These are phyloP conservation scores for Komagataella phaffii DNA, from an alignment of 805 yeast genomes.

Conservation along the genomic window DNA sequence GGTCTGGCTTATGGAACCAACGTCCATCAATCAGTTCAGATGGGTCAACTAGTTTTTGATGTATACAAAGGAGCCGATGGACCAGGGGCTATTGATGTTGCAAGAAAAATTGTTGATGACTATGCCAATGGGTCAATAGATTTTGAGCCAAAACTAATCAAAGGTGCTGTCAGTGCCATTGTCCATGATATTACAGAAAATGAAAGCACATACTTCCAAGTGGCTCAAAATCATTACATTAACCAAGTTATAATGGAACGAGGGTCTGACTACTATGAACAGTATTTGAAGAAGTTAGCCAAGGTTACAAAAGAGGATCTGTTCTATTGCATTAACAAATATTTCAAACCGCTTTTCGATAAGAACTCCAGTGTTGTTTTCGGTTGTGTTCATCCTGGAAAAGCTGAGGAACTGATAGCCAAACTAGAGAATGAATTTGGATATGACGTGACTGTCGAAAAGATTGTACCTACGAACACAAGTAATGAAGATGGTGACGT, in stretches of 20 bases:
- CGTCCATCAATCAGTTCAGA: conserved; percentile 43
- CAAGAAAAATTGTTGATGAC: conserved; percentile 48
- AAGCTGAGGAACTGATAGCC: conserved; percentile 28
- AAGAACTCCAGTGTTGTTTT: conserved; percentile 44
- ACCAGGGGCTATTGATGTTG: conserved; percentile 42
- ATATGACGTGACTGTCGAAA: conserved; percentile 46
- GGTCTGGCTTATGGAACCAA: conserved; percentile 89
- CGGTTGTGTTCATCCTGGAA: conserved; percentile 61
- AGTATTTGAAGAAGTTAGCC: conserved; percentile 39
- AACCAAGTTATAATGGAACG: conserved; percentile 57
- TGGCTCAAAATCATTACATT: conserved; percentile 53
- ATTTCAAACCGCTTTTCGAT: conserved; percentile 55
- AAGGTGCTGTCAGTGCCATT: conserved; percentile 65
- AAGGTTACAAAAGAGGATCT: conserved; percentile 41
- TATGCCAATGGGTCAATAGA: conserved; percentile 36
- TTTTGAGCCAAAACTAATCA: conserved; percentile 47
- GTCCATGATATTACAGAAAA: conserved; percentile 58
- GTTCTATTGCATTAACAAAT: conserved; percentile 33
- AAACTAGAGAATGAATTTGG: conserved; percentile 37
- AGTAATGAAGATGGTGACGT: conserved; percentile 13
- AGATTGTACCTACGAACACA: conserved; percentile 17
- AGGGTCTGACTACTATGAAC: conserved; percentile 50
- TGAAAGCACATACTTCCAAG: conserved; percentile 50
- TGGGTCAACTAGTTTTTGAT: conserved; percentile 51
- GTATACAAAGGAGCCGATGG: conserved; percentile 82